Evolutionary conservation across 176 grass and related monocot genomes (phyloP), one percentile per base, ranked within the genome.

Genomic region (Oryza rufipogon): DNA sequence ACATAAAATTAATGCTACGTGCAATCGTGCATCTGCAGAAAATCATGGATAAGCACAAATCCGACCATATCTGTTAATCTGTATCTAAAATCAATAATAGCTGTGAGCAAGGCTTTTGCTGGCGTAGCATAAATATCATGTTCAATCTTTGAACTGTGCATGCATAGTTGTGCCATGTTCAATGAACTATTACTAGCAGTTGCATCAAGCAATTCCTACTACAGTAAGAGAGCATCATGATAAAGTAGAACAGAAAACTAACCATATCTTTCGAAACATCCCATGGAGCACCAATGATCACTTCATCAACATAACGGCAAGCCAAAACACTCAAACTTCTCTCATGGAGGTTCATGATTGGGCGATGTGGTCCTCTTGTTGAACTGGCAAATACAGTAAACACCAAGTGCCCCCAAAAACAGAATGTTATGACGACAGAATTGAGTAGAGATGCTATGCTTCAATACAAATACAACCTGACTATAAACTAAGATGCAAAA

Each of bases 281-380:
- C 91, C 93, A 98, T 74, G 93, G 96, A 25, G 93, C 93, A 85
- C 93, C 96, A 78, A 98, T 98, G 83, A 98, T 98, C 84, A 98
- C 96, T 86, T 95, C 96, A 89, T 95, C 96, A 77, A 94, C 96
- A 89, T 95, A 92, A 72, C 93, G 91, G 71, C 91, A 98, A 45
- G 96, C 91, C 89, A 98, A 92, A 87, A 98, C 93, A 86, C 91
- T 98, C 79, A 98, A 90, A 86, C 96, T 98, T 90, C 93, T 67
- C 81, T 95, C 91, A 68, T 98, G 96, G 20, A 98, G 91, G 83
- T 94, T 95, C 96, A 94, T 98, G 73, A 98, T 98, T 73, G 96
- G 96, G 71, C 91, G 93, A 84, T 98, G 96, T 2, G 65, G 85
- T 76, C 96, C 96, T 80, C 89, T 89, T 52, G 91, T 98, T 61